Conservation (phyloP, 1,139 yeast genomes). For the Oligophagozyma castellii region DNA sequence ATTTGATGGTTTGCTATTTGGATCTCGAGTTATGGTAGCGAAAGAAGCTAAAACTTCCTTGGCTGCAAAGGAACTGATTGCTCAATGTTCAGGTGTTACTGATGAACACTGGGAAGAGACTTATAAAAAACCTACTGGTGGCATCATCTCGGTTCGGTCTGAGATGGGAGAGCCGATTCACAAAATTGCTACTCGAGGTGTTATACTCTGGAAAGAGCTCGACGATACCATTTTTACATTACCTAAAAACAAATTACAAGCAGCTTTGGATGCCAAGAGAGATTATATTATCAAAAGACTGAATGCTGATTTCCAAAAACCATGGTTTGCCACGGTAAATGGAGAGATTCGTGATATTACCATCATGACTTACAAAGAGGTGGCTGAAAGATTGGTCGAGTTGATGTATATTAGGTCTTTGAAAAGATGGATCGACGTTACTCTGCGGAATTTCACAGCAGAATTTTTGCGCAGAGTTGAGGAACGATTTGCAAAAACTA, state of each 20-base stretch:
- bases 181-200: conserved; percentile 97
- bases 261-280: conserved; percentile 69
- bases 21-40: conserved; percentile 95
- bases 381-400: conserved; percentile 76
- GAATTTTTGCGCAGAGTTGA: conserved; percentile 85
- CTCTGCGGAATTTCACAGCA: conserved; percentile 80
- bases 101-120: conserved; percentile 88
- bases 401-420: conserved; percentile 75
- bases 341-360: conserved; percentile 81
- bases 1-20: conserved; percentile 91
- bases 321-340: conserved; percentile 64
- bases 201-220: conserved; percentile 89
- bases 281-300: conserved; percentile 73
- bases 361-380: conserved; percentile 93
- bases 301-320: conserved; percentile 93
- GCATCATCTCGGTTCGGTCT: conserved; percentile 86
- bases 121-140: conserved; percentile 92
- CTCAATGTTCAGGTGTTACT: conserved; percentile 77
- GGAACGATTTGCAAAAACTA: conserved; percentile 69
- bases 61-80: conserved; percentile 88
- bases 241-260: conserved; percentile 81
- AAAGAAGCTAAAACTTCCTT: conserved; percentile 91
- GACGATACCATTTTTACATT: conserved; percentile 85
- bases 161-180: conserved; percentile 99
- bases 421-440: conserved; percentile 73